Evolutionary conservation across 2,329 filamentous ascomycete genomes (phyloP).

Genomic region (Neoscytalidium dimidiatum): DNA sequence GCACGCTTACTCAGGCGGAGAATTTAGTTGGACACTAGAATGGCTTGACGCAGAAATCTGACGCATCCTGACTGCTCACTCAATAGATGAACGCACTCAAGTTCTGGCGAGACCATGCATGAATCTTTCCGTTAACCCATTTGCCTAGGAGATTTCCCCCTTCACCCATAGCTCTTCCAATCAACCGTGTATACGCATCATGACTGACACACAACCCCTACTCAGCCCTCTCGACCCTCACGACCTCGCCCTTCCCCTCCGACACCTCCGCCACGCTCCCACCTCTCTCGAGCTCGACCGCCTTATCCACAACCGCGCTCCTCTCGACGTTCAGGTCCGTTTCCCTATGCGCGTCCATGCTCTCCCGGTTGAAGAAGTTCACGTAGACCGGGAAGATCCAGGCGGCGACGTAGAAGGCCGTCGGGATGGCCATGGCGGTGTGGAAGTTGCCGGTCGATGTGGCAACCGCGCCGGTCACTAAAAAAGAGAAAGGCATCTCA

Average conservation of each 20-base stretch:
- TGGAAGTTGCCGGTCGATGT: slow-evolving; percentile 23
- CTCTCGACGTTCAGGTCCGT: slow-evolving; percentile 19
- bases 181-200: no score
- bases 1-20: no score
- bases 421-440: slow-evolving; percentile 25
- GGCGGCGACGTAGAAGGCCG: slow-evolving; percentile 24
- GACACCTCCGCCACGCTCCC: neutral
- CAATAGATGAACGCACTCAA: no score
- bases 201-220: no score
- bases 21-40: no score
- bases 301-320: neutral
- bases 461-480: slow-evolving; percentile 23
- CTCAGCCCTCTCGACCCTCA: neutral
- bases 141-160: no score
- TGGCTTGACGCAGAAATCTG: no score
- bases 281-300: neutral
- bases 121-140: no score
- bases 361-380: slow-evolving; percentile 23
- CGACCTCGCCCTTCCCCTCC: neutral
- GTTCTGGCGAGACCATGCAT: no score
- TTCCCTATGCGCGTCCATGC: slow-evolving; percentile 18
- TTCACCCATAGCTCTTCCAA: no score
- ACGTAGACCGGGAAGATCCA: slow-evolving; percentile 24
- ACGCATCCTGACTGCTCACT: no score
- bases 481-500: neutral